Evolutionary conservation across 805 yeast genomes (phyloP).

Genomic region (Nadsonia fulvescens): DNA sequence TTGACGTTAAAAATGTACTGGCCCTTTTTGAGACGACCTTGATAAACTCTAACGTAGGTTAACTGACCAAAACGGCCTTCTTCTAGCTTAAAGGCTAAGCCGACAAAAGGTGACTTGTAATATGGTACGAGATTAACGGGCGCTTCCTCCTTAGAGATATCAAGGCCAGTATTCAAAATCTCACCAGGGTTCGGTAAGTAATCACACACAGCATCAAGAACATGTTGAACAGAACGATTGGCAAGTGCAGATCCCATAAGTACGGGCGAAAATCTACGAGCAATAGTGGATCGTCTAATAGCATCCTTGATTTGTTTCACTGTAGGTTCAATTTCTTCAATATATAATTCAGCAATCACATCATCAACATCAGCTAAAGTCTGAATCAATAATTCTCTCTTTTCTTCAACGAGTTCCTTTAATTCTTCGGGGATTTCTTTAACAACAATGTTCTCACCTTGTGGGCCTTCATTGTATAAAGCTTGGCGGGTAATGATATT

Average conservation of each 20-base stretch:
- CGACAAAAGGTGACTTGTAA: constrained; percentile 66
- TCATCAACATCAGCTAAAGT: constrained; percentile 97
- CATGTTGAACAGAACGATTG: constrained; percentile 89
- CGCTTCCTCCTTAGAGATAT: constrained; percentile 39
- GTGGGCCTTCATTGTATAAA: constrained; percentile 71
- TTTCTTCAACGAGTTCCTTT: constrained; percentile 72
- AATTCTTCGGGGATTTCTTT: constrained; percentile 62
- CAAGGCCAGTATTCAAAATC: constrained; percentile 78
- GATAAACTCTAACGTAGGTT: constrained; percentile 92
- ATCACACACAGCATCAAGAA: constrained; percentile 88
- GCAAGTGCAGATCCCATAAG: constrained; percentile 98
- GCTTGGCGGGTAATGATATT: constrained; percentile 81
- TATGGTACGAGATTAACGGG: constrained; percentile 64
- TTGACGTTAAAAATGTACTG: constrained; percentile 73
- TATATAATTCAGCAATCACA: constrained; percentile 80
- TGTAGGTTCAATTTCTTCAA: constrained; percentile 82
- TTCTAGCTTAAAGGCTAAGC: constrained; percentile 95
- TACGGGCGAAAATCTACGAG: constrained; percentile 96
- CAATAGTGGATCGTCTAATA: constrained; percentile 88
- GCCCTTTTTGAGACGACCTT: constrained; percentile 87
- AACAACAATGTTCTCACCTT: constrained; percentile 65
- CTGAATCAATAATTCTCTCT: constrained; percentile 71
- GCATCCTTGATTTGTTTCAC: constrained; percentile 71
- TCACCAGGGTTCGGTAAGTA: constrained; percentile 92
- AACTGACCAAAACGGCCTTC: constrained; percentile 97